Evolutionary conservation across 2,329 filamentous ascomycete genomes (phyloP), one percentile per base, ranked within the genome.

Genomic region (Escovopsis weberi): DNA sequence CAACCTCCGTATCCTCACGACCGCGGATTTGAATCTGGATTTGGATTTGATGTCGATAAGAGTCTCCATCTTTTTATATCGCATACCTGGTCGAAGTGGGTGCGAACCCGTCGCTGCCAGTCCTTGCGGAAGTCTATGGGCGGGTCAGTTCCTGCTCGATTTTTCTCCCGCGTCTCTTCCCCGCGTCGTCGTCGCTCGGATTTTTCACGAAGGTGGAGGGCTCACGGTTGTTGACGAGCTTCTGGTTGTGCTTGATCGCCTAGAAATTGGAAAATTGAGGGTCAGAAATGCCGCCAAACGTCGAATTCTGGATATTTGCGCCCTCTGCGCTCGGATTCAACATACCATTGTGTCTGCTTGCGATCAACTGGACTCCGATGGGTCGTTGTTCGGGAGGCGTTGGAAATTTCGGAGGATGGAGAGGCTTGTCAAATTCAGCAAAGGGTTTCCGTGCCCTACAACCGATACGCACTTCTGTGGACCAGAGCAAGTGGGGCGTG

Each of bases 191-290:
- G 55, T 57, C 54, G 54, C 42, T 52, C 39, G 48, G 40, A 44
- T 35, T 38, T 38, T 44, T 54, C 47, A 51, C 48, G 28, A 9
- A 47, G 48, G 44, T 51, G 54, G 50, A 50, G 59, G 28, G 62
- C 82, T 75, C 74, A 86, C 82, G 88, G 80, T 93, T 94, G 80
- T 89, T 84, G 68, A 84, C 82, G 70, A 95, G 82, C 77, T 89
- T 84, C 78, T 95, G 87, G 77, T 96, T 96, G 84, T 95, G 87
- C 82, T 94, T 94, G 86, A 96, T 94, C 78, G 89, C 85, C 88
- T 82, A 54, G 43, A 52, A 43, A 47, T 43, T 58, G 54, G 43
- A 43, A 56, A 50, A 55, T 52, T 56, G 50, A 55, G 52, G 40
- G 46, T 59, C 45, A 59, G 58, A 59, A 41, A 44, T 43, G 41